Percentiles rank a stretch among this genome's conserved stretches.
phyloP scores from a whole-genome alignment of 2,329 filamentous ascomycete genomes.

The Purpureocillium lavendulum region DNA sequence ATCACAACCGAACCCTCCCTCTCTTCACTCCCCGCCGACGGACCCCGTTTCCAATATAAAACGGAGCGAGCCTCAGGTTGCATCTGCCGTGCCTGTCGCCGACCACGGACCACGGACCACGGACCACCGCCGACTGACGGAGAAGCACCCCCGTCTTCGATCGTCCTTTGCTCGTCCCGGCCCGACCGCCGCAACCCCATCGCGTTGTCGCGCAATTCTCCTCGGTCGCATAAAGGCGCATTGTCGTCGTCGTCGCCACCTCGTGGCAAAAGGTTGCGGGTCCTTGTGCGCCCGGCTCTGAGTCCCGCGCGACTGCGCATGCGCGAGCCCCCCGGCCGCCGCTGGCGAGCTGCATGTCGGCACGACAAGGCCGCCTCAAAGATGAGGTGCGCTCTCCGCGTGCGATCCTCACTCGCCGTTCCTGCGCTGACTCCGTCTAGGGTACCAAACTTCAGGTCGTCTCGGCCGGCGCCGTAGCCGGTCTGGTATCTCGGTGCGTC shows the following conservation, averaged over 20 bases:
- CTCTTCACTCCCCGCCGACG: too few species aligned
- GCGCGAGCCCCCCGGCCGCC: slow-evolving; percentile 2
- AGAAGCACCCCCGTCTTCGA: not conserved
- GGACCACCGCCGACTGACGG: not conserved
- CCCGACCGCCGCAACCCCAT: too few species aligned
- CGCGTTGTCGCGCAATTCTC: too few species aligned
- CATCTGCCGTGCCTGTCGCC: too few species aligned
- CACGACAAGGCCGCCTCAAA: slow-evolving; percentile 38
- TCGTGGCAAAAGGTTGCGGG: not conserved
- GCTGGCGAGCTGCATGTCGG: slow-evolving; percentile 23
- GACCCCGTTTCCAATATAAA: too few species aligned
- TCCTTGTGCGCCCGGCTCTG: not conserved
- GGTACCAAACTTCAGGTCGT: slow-evolving; percentile 50
- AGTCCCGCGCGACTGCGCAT: not conserved
- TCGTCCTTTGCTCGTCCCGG: too few species aligned
- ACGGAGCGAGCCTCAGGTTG: too few species aligned
- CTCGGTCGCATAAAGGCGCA: not conserved
- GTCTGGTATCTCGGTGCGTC: slow-evolving; percentile 76
- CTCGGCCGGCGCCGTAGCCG: slow-evolving; percentile 55
- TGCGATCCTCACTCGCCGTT: not conserved
- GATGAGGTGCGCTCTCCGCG: slow-evolving; percentile 39
- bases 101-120: too few species aligned
- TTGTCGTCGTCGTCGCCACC: not conserved
- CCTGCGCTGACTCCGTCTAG: slow-evolving; percentile 19
- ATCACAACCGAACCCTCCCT: too few species aligned